Conservation (phyloP, 2,329 filamentous ascomycete genomes). For the Pseudogymnoascus sp. region DNA sequence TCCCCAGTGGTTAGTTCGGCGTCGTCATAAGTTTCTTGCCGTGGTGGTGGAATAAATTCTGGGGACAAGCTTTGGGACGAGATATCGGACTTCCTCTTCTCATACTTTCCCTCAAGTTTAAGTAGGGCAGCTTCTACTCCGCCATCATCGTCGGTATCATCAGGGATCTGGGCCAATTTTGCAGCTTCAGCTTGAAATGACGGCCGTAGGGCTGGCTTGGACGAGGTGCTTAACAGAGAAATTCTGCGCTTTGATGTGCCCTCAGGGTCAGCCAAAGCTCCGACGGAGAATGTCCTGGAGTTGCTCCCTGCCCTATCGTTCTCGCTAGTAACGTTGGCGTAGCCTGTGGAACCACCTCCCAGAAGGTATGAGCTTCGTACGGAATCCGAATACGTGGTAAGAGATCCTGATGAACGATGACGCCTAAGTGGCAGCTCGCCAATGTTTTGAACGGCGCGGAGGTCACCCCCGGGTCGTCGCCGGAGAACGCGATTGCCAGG, state of each 20-base stretch:
- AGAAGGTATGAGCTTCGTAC: slow-evolving; percentile 46
- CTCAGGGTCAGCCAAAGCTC: slow-evolving; percentile 41
- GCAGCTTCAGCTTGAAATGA: slow-evolving; percentile 88
- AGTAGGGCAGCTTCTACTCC: slow-evolving; percentile 86
- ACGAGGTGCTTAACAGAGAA: slow-evolving; percentile 54
- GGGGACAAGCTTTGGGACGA: slow-evolving; percentile 15
- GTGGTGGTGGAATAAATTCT: slow-evolving; percentile 10
- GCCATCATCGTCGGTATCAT: slow-evolving; percentile 69
- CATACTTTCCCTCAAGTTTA: slow-evolving; percentile 84
- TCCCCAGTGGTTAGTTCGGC: not conserved
- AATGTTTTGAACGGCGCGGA: slow-evolving; percentile 59
- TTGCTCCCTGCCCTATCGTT: slow-evolving; percentile 32
- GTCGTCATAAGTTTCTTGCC: slow-evolving; percentile 6
- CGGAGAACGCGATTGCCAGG: slow-evolving; percentile 56
- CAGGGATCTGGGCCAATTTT: slow-evolving; percentile 78
- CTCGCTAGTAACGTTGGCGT: slow-evolving; percentile 36
- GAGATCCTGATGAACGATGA: slow-evolving; percentile 49
- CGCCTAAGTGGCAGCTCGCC: slow-evolving; percentile 45
- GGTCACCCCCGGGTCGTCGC: slow-evolving; percentile 64
- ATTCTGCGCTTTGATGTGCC: slow-evolving; percentile 34
- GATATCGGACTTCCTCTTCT: slow-evolving; percentile 37
- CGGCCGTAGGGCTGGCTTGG: slow-evolving; percentile 53
- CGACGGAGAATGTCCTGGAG: slow-evolving; percentile 46
- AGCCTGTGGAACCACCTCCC: slow-evolving; percentile 32
- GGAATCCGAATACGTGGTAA: slow-evolving; percentile 53